Evolutionary conservation across 371 early-diverging fungal species (phyloP), one percentile per base, ranked within the genome.

Genomic region (Sporodiniella umbellata): DNA sequence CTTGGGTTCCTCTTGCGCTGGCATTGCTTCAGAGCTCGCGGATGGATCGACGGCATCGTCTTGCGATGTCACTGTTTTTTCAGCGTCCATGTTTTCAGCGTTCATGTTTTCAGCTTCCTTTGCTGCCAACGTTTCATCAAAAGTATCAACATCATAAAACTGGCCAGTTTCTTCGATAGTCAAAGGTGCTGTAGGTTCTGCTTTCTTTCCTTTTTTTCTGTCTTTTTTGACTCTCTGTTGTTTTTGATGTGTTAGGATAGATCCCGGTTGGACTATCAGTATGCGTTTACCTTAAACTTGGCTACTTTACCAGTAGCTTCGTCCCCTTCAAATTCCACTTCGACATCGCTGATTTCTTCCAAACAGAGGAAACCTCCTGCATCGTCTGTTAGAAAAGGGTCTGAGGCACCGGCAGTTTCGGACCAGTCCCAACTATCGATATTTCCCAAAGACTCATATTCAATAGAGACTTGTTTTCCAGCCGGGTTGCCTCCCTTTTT

Each of bases 301-400:
- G 86, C 75, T 0, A 81, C 79, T 59, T 75, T 81, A 31, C 89
- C 91, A 5, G 79, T 78, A 0, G 56, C 62, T 10, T 74, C 78
- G 28, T 80, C 81, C 4, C 81, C 83, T 46, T 84, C 83, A 64
- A 81, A 87, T 24, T 81, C 82, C 17, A 93, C 81, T 56, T 92
- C 88, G 4, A 93, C 88, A 45, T 84, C 92, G 22, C 88, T 88
- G 19, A 93, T 72, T 54, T 95, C 96, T 62, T 95, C 94, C 33
- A 95, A 76, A 43, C 89, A 84, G 19, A 90, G 46, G 54, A 93
- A 88, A 7, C 94, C 95, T 23, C 88, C 87, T 25, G 76, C 55
- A 35, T 89, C 85, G 50, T 88, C 89, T 3, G 72, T 60, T 28
- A 80, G 40, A 22, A 78, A 57, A 14, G 72, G 58, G 24, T 57